Evolutionary conservation across 2,329 filamentous ascomycete genomes (phyloP), one percentile per base, ranked within the genome.

Genomic region (Fusarium beomiforme): DNA sequence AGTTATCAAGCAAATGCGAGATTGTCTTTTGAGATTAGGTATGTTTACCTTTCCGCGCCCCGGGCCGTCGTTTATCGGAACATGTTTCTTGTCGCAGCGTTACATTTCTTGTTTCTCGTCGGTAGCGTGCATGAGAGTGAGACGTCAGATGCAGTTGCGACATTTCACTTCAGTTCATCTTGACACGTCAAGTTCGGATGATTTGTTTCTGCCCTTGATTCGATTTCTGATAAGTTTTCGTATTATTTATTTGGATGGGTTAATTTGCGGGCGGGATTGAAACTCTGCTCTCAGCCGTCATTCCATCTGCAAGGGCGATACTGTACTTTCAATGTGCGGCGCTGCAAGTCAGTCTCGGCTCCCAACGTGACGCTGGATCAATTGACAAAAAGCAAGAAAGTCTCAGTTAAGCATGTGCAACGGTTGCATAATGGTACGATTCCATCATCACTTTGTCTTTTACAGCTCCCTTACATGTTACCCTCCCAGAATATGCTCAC

Each of bases 301-400:
- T 71, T 72, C 65, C 69, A 71, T 44, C 24, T 14, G 24, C 6
- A 16, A 37, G 39, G 31, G 34, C 23, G 21, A 37, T 34, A 34
- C 10, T 44, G 34, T 34, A 34, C 10, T 44, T 31, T 23, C 33
- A 19, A 21, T 16, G 29, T 29, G 29, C 8, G 29, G 29, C 29
- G 29, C 29, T 23, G 29, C 31, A 16, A 44, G 33, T 44, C 41
- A 69, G 69, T 72, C 69, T 72, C 69, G 65, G 56, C 37, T 57
- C n/a, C 10, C 31, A 71, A 63, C 66, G 65, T 58, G 60, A 59
- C 39, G 31, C 54, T 70, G 62, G 31, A 60, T 57, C 55, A 58
- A 63, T 44, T 21, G 7, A 23, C 11, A 49, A n/a, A 57, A 44
- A 43, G 29, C 21, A 19, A 64, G 41, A 3, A 7, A 36, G 46